These are phyloP conservation scores for Chlamydomonas urium DNA, from an alignment of 139 green algal genomes.

Conservation along the genomic window DNA sequence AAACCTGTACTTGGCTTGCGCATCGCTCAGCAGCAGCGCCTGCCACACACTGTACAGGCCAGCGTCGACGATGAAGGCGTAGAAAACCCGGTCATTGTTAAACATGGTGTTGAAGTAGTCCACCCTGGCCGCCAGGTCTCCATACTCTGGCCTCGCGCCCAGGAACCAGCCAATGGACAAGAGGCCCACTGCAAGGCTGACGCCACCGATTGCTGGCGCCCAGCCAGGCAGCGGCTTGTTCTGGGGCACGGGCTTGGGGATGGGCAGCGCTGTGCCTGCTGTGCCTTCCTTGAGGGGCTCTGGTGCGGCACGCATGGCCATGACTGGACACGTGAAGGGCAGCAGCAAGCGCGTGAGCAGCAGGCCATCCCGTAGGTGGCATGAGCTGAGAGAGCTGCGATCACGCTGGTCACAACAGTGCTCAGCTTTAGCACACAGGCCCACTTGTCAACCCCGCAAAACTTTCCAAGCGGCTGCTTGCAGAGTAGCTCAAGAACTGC, in stretches of 20 bases:
- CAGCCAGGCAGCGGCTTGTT: conserved; percentile 30
- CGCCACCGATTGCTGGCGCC: conserved; percentile 16
- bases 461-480: too few relatives aligned
- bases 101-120: conserved; percentile 43
- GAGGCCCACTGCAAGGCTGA: conserved; percentile 38
- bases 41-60: conserved; percentile 76
- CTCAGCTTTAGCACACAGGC: too few relatives aligned
- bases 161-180: conserved; percentile 64
- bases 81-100: conserved; percentile 59
- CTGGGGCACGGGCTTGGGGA: conserved; percentile 1
- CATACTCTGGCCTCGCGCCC: conserved; percentile 63
- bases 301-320: conserved; percentile 57
- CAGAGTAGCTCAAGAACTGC: too few relatives aligned
- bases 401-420: too few relatives aligned
- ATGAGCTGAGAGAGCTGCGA: too few relatives aligned
- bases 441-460: too few relatives aligned
- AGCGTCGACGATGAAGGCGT: conserved; percentile 75
- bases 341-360: not conserved
- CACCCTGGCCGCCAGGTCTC: conserved; percentile 45
- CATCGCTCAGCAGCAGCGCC: conserved; percentile 49
- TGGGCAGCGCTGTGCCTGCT: conserved; percentile 4
- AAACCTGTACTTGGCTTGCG: conserved; percentile 36
- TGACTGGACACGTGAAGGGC: conserved; percentile 70
- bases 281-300: conserved; percentile 24
- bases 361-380: too few relatives aligned